These are phyloP conservation scores for Plasmodium falciparum DNA, from an alignment of 169 alveolate species.

Conservation along the genomic window DNA sequence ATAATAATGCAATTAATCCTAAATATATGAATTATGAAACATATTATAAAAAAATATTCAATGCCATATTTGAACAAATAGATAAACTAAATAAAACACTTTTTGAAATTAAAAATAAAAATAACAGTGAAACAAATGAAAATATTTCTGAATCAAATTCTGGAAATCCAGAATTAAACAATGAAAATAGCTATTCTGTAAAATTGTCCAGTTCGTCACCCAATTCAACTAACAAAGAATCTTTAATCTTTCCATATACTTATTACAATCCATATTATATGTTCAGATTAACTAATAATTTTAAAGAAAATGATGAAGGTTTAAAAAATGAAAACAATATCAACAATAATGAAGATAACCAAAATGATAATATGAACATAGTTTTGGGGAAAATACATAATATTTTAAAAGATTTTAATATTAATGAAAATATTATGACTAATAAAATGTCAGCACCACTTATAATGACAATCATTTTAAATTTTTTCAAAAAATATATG, in stretches of 20 bases:
- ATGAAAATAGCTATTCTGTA: not conserved
- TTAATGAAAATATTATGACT: not conserved
- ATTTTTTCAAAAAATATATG: too few species aligned
- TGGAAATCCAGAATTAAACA: not conserved
- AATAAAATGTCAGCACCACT: not conserved
- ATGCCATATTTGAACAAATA: too few species aligned
- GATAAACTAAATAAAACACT: not conserved
- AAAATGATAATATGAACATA: not conserved
- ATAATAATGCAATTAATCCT: not conserved
- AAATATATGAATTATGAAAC: not conserved
- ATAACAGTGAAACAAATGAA: slow-evolving; percentile 4
- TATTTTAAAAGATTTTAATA: not conserved
- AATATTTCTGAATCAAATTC: not conserved
- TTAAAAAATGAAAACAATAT: not conserved
- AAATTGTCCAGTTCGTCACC: too few species aligned
- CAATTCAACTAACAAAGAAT: not conserved
- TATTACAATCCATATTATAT: slow-evolving; percentile 48
- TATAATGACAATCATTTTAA: too few species aligned
- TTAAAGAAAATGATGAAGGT: not conserved
- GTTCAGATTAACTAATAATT: slow-evolving; percentile 6
- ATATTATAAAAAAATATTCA: too few species aligned
- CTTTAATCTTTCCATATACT: slow-evolving; percentile 19
- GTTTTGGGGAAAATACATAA: not conserved
- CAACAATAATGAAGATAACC: not conserved
- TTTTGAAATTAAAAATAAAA: not conserved